phyloP scores from a whole-genome alignment of 1,139 yeast species.

The Yamadazyma friedrichii region DNA sequence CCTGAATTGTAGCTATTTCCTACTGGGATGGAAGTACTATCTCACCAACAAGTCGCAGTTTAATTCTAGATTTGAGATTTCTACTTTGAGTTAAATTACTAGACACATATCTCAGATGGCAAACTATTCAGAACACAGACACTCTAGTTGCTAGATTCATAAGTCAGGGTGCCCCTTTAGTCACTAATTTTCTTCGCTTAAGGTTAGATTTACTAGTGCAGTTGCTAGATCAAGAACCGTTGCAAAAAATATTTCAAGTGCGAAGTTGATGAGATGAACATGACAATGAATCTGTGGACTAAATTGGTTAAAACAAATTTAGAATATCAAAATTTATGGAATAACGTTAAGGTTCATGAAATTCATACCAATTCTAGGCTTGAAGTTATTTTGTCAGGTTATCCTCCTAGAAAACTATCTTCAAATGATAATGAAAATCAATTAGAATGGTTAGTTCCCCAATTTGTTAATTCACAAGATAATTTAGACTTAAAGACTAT shows the following conservation, averaged over 20 bases:
- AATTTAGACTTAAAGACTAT: slow-evolving; percentile 24
- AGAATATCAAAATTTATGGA: slow-evolving; percentile 56
- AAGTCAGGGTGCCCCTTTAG: no score
- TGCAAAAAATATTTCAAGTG: neutral
- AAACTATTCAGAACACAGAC: no score
- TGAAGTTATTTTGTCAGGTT: slow-evolving; percentile 23
- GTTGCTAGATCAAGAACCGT: no score
- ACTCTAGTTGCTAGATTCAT: no score
- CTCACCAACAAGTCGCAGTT: no score
- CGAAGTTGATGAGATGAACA: slow-evolving; percentile 1
- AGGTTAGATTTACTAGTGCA: no score
- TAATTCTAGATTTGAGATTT: no score
- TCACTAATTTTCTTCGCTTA: no score
- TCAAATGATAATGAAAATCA: slow-evolving; percentile 20
- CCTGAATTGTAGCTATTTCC: no score
- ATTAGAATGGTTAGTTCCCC: slow-evolving; percentile 39
- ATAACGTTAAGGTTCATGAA: slow-evolving; percentile 29
- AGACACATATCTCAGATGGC: no score
- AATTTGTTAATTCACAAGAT: slow-evolving; percentile 14
- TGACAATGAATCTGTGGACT: neutral
- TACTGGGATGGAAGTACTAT: no score
- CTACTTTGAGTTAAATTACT: no score
- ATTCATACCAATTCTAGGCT: neutral
- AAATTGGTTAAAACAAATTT: slow-evolving; percentile 40
- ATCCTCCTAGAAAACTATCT: slow-evolving; percentile 29